phyloP scores from a whole-genome alignment of 257 asterid genomes.

The Galeopsis tetrahit region DNA sequence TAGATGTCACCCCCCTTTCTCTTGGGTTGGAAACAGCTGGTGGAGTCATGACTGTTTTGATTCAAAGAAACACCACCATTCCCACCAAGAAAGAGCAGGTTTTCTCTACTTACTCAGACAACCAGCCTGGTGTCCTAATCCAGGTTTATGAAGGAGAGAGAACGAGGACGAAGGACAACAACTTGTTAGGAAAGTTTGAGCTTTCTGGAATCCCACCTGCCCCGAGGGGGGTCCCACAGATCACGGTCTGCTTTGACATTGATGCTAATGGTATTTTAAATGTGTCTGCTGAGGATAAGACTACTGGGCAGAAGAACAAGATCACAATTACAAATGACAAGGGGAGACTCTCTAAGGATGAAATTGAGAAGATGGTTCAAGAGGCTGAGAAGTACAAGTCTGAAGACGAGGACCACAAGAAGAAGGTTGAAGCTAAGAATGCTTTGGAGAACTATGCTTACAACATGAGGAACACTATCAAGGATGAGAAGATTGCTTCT shows the following conservation, averaged over 20 bases:
- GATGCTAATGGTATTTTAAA: conserved; percentile 71
- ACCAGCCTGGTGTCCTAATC: conserved; percentile 66
- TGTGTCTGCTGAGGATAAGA: conserved; percentile 74
- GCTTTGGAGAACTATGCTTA: conserved; percentile 58
- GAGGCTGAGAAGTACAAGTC: conserved; percentile 74
- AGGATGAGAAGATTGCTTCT: conserved; percentile 60
- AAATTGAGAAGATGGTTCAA: conserved; percentile 70
- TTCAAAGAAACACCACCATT: conserved; percentile 59
- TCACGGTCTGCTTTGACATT: conserved; percentile 61
- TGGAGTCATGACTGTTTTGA: conserved; percentile 65
- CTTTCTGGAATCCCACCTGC: conserved; percentile 71
- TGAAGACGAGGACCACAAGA: conserved; percentile 71
- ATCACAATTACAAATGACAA: conserved; percentile 79
- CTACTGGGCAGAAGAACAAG: conserved; percentile 75
- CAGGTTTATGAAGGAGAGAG: conserved; percentile 72
- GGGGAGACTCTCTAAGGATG: conserved; percentile 68
- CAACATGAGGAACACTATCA: conserved; percentile 73
- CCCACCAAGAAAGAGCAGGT: conserved; percentile 72
- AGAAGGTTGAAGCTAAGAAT: conserved; percentile 65
- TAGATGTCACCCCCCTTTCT: conserved; percentile 66
- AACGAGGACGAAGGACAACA: conserved; percentile 62
- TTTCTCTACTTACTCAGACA: conserved; percentile 60
- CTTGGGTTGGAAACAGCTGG: conserved; percentile 66
- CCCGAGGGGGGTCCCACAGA: conserved; percentile 64
- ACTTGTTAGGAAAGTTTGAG: conserved; percentile 62